Evolutionary conservation across 441 rosid species (phyloP).

Genomic region (Hura crepitans): DNA sequence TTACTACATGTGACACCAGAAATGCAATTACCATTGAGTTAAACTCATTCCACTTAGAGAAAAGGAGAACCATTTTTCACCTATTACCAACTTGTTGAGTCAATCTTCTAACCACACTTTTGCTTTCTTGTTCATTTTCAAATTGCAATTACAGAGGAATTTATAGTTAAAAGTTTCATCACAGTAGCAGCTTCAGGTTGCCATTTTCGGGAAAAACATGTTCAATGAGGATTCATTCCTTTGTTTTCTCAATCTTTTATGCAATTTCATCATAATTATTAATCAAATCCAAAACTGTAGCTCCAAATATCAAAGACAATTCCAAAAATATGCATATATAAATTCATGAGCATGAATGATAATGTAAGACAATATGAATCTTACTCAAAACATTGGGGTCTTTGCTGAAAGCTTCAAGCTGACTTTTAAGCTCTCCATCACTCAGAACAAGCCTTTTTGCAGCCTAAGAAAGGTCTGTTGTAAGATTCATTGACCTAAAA

Average conservation of each 20-base stretch:
- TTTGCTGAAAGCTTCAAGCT: conserved; percentile 54
- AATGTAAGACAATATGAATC: conserved; percentile 18
- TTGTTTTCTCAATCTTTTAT: background rate
- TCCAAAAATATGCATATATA: background rate
- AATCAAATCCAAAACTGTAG: background rate
- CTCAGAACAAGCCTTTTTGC: conserved; percentile 71
- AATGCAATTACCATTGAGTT: background rate
- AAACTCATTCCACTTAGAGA: background rate
- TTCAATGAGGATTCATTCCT: no score
- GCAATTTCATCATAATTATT: conserved; percentile 4
- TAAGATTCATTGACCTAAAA: conserved; percentile 18
- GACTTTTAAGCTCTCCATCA: conserved; percentile 54
- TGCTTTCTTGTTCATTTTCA: background rate
- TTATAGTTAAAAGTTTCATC: background rate
- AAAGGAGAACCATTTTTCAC: background rate
- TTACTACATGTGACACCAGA: background rate
- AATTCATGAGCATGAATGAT: background rate
- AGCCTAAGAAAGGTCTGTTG: conserved; percentile 46
- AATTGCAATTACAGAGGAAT: background rate
- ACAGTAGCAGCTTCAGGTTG: background rate
- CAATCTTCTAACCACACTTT: background rate
- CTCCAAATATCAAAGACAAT: background rate
- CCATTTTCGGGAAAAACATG: background rate
- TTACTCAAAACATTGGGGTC: conserved; percentile 66
- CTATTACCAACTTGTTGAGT: background rate